Evolutionary conservation across 2,329 filamentous ascomycete genomes (phyloP), one percentile per base, ranked within the genome.

Genomic region (Alternaria ethzedia): DNA sequence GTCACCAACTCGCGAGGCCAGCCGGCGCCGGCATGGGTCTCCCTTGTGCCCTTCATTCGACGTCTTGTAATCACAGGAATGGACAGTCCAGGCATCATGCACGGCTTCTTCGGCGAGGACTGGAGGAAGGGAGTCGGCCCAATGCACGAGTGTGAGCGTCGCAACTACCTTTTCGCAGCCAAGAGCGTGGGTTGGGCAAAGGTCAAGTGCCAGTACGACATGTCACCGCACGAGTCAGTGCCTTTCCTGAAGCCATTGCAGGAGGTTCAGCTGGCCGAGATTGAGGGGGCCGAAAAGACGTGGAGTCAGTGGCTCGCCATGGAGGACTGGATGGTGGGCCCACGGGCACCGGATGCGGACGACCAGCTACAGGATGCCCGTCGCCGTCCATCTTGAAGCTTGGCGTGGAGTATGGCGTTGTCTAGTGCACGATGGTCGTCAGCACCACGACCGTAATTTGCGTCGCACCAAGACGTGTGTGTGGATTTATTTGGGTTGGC

Each of bases 301-400:
- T 99, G 96, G 96, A 96, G 93, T 77, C 90, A 95, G 74, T 98
- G 95, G 95, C 83, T 97, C 30, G 93, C 93, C 12, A 96, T 97
- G 93, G 93, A 97, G 80, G 95, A 97, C 79, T 98, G 95, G 95
- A 97, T 97, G 94, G 84, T 97, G n/a, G 94, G 94, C 3, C 91
- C 92, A 2, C 84, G 92, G 65, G 90, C 90, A 30, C 91, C 91
- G 7, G 74, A 77, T 61, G 75, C 73, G n/a, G 74, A 77, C 44
- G 75, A 76, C 45, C 67, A 70, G 30, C 66, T 61, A 25, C 66
- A 63, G 30, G 71, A 73, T 43, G 61, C 64, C 26, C 70, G 66
- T 64, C 70, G 70, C 58, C 70, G 70, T 57, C 61, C 62, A 43
- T 73, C 70, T 51, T 73, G 61, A 70, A 58, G 46, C 36, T 23